Evolutionary conservation across 176 grass and related monocot species (phyloP).

Genomic region (Elaeis guineensis): DNA sequence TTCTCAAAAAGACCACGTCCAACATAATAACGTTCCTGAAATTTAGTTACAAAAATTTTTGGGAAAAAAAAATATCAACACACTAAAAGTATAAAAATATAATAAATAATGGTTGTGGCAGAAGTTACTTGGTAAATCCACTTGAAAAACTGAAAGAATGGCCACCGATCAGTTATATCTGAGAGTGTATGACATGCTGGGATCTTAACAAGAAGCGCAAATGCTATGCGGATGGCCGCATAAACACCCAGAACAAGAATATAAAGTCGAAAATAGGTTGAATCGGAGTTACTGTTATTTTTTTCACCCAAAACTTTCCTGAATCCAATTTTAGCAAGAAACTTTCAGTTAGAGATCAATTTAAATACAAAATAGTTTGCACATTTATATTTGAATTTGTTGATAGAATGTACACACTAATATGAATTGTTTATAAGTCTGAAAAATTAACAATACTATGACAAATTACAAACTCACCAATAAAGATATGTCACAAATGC

Average conservation of each 20-base stretch:
- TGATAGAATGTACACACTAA: too few relatives aligned
- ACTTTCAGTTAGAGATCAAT: slow-evolving; percentile 7
- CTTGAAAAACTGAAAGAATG: slow-evolving; percentile 99
- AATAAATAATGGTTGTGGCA: too few relatives aligned
- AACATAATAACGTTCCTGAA: slow-evolving; percentile 88
- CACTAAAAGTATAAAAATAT: too few relatives aligned
- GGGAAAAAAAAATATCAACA: too few relatives aligned
- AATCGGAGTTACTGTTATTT: slow-evolving; percentile 64
- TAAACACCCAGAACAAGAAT: slow-evolving; percentile 80
- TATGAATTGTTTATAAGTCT: too few relatives aligned
- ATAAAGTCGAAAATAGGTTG: slow-evolving; percentile 84
- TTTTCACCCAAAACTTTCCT: slow-evolving; percentile 86
- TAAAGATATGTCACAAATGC: slow-evolving; percentile 87
- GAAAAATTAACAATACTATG: too few relatives aligned
- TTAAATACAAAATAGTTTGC: slow-evolving; percentile 1
- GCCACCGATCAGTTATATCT: slow-evolving; percentile 49
- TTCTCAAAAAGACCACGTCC: slow-evolving; percentile 88
- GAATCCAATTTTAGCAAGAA: slow-evolving; percentile 31
- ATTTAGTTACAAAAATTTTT: slow-evolving; percentile 12
- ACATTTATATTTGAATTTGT: too few relatives aligned
- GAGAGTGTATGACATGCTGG: slow-evolving; percentile 89
- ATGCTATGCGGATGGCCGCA: slow-evolving; percentile 54
- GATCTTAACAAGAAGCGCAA: slow-evolving; percentile 75
- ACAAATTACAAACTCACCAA: slow-evolving; percentile 30
- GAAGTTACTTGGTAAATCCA: slow-evolving; percentile 90